Base-by-base conservation (phyloP, 495 filamentous ascomycete genomes). In the Neurospora discreta region DNA sequence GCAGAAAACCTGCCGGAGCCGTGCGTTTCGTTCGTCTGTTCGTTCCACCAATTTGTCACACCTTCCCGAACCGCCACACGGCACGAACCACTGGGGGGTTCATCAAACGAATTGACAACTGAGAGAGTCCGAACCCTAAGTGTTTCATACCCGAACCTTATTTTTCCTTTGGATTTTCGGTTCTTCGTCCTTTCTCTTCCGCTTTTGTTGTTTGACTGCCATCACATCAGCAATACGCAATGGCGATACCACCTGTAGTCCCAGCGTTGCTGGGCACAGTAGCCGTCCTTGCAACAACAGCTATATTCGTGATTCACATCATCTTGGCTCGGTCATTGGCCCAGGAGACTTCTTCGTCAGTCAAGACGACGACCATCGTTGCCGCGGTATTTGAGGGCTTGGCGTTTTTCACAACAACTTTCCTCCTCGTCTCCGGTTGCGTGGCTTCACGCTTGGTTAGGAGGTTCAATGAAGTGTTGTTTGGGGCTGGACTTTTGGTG, bases 241-340 rank as follows among this genome's bases (percentile, higher is more conserved):
- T 85, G 82, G 73, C 74, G 38, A 76, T 81, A 52, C 77, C 77
- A 69, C 77, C 73, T 41, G 13, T 74, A 3, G 71, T 84, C 70
- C 77, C 80, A 36, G 75, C 74, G 39, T 78, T 69, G 72, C 76
- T 85, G 75, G 84, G 83, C 69, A 69, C 74, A 20, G 39, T 81
- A 68, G 78, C 83, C 42, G 70, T 80, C 15, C 65, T 85, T 13
- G 78, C 83, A 4, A 85, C 84, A 10, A 78, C 79, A 20, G 80
- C 82, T 18, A 74, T 78, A 36, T 42, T 85, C 26, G 77, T 77
- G 40, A 75, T 84, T 8, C 80, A 84, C 58, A 77, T 80, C 33
- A 77, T 84, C 40, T 75, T 86, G 36, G 81, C 83, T 9, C 78
- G 73, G 20, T 82, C 79, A 68, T 58, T 79, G 69, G 76, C 77